Evolutionary conservation across 805 yeast species (phyloP).

Genomic region (Candida ovalis): DNA sequence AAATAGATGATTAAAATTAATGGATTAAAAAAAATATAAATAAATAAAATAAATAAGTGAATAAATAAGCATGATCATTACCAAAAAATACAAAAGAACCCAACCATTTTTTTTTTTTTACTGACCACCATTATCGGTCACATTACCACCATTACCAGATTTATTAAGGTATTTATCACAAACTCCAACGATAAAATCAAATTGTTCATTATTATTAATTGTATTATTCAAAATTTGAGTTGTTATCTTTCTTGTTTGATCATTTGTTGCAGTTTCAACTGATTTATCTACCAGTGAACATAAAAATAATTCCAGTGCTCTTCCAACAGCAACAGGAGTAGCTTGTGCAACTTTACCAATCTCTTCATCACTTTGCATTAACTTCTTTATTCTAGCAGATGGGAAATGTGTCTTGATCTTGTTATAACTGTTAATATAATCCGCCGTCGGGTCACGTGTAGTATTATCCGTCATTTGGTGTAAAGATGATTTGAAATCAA

Average conservation of each 20-base stretch:
- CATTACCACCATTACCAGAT: conserved; percentile 3
- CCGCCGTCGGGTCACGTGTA: background rate
- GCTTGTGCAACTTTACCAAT: conserved; percentile 99
- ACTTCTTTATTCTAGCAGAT: conserved; percentile 89
- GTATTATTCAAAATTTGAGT: conserved; percentile 83
- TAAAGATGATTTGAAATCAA: background rate
- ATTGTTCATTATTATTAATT: conserved; percentile 79
- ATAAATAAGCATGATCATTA: background rate
- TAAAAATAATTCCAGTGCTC: conserved; percentile 90
- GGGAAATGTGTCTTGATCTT: conserved; percentile 80
- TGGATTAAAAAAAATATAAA: background rate
- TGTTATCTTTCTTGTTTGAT: conserved; percentile 75
- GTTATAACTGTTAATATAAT: conserved; percentile 32
- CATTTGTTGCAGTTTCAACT: conserved; percentile 67
- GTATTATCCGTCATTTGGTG: background rate
- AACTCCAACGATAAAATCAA: conserved; percentile 85
- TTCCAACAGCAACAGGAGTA: conserved; percentile 96
- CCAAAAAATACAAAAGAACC: background rate
- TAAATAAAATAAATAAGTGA: background rate
- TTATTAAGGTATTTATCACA: conserved; percentile 27
- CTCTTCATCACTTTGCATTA: conserved; percentile 98
- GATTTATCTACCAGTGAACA: conserved; percentile 85
- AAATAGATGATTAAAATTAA: background rate
- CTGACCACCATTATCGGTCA: background rate
- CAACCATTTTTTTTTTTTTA: background rate